Evolutionary conservation across 2,329 filamentous ascomycete species (phyloP).

Genomic region (Sclerotinia subarctica): DNA sequence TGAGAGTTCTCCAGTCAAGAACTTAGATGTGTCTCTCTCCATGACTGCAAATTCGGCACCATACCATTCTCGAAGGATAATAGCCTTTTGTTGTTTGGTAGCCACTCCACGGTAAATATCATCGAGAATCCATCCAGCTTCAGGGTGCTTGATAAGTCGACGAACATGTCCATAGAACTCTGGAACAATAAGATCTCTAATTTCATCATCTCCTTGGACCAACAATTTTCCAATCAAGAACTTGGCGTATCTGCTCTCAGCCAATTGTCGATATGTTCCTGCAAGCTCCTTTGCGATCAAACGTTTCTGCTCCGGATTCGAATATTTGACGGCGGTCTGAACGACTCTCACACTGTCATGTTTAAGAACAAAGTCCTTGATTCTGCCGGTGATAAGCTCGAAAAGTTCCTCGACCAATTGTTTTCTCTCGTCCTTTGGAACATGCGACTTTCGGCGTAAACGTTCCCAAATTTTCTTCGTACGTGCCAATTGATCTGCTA

Average conservation of each 20-base stretch:
- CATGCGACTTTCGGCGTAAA: slow-evolving; percentile 86
- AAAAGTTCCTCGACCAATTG: slow-evolving; percentile 87
- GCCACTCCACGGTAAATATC: slow-evolving; percentile 91
- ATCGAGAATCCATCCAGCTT: slow-evolving; percentile 96
- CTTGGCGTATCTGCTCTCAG: slow-evolving; percentile 95
- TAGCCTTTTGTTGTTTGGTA: slow-evolving; percentile 79
- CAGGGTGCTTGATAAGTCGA: slow-evolving; percentile 90
- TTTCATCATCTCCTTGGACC: slow-evolving; percentile 84
- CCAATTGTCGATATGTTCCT: slow-evolving; percentile 78
- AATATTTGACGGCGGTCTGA: slow-evolving; percentile 96
- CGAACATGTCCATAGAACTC: slow-evolving; percentile 95
- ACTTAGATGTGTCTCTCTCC: slow-evolving; percentile 54
- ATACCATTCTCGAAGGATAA: slow-evolving; percentile 91
- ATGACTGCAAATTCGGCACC: slow-evolving; percentile 88
- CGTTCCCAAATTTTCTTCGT: slow-evolving; percentile 98
- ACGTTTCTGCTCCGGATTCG: slow-evolving; percentile 76
- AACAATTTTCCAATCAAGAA: slow-evolving; percentile 95
- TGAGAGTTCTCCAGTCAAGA: slow-evolving; percentile 59
- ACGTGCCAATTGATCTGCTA: slow-evolving; percentile 82
- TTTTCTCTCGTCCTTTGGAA: slow-evolving; percentile 84
- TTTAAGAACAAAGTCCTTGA: slow-evolving; percentile 97
- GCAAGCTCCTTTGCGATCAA: slow-evolving; percentile 83
- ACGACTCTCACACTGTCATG: slow-evolving; percentile 96
- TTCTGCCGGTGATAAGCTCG: slow-evolving; percentile 81
- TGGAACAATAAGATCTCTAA: slow-evolving; percentile 82